Evolutionary conservation across 306 rosid genomes (phyloP), one percentile per base, ranked within the genome.

Genomic region (Phaseolus lunatus): DNA sequence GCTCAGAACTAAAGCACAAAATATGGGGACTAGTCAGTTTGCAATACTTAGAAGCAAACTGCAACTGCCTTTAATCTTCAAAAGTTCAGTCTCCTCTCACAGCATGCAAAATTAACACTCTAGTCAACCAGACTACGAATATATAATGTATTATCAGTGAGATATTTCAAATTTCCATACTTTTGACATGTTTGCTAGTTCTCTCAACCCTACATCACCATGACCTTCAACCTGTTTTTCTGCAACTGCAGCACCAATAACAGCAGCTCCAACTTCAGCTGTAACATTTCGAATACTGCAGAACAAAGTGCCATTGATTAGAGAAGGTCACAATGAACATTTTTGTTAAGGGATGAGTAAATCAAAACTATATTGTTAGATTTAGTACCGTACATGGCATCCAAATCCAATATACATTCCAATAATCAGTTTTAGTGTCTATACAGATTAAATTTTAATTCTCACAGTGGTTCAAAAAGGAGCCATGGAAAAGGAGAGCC

Each of bases 201-300:
- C 98, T 84, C 52, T 86, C 29, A 79, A 45, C 45, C 96, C 93
- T 5, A 90, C 81, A 22, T 89, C 96, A 5, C 87, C 80, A 15
- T 81, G 89, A 19, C 98, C 98, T 79, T 94, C 98, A 6, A 97
- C 98, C 45, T 90, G 70, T 26, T 81, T 88, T 79, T 94, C 98
- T 29, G 86, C 87, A 62, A 92, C 87, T 64, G 98, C 98, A 39
- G 90, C 92, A 33, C 82, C 85, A 52, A 92, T 20, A 53, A 94
- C 98, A 70, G 98, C 96, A 67, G 96, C 97, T 75, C 98, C 98
- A 73, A 94, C 98, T 85, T 92, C 91, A 0, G 84, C 94, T 3
- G 98, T 92, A 71, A 94, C 83, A 29, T 86, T 52, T 59, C 98
- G 87, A 78, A 94, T 94, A 68, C 98, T 94, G 91, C 84, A 80